Evolutionary conservation across 306 rosid genomes (phyloP).

Genomic region (Quercus aquifolioides): DNA sequence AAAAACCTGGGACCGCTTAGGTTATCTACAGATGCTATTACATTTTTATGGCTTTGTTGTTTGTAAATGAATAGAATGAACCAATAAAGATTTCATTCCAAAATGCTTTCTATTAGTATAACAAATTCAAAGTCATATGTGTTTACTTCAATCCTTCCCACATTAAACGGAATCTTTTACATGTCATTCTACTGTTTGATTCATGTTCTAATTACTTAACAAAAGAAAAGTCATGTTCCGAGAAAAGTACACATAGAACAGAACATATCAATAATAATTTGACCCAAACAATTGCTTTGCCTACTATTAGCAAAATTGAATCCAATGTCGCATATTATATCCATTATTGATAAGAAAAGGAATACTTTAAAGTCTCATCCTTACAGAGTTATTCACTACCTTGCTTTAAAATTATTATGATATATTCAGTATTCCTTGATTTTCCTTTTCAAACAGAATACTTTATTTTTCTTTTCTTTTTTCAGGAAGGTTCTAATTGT

Average conservation of each 20-base stretch:
- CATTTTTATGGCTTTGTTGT: no score
- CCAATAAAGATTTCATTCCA: background rate
- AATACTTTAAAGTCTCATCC: background rate
- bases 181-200: background rate
- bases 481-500: background rate
- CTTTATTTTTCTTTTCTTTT: background rate
- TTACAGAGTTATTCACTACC: background rate
- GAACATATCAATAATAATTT: no score
- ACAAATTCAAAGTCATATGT: no score
- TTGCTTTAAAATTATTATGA: background rate
- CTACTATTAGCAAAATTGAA: no score
- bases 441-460: background rate
- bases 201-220: no score
- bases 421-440: background rate
- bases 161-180: background rate
- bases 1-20: no score
- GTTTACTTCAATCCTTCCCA: background rate
- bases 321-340: no score
- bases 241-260: no score
- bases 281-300: no score
- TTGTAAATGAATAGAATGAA: background rate
- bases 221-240: no score
- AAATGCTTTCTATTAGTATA: background rate
- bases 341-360: no score
- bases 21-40: background rate